A percentile compares a stretch with the other conserved stretches of the same genome.
Conservation (phyloP, 2,329 filamentous ascomycete genomes). For the Davidsoniella eucalypti region DNA sequence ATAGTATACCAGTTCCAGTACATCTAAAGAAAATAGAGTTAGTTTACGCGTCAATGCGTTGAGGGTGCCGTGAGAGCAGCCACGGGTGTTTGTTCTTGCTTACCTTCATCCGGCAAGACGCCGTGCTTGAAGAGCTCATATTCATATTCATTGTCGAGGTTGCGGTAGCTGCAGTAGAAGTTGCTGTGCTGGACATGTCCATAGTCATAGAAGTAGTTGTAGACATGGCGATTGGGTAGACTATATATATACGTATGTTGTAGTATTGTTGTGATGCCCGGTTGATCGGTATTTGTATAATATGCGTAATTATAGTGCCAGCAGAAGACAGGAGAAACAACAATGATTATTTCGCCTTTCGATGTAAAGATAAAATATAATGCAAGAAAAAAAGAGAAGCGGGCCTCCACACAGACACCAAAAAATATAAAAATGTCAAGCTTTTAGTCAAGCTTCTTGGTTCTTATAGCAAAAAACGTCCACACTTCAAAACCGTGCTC, state of each 20-base stretch:
- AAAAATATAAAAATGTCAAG: neutral
- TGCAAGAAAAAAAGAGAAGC: neutral
- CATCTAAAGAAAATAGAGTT: conserved; percentile 37
- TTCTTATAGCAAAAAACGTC: neutral
- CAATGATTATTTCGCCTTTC: neutral
- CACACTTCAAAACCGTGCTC: neutral
- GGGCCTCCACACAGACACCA: neutral
- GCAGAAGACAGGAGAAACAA: neutral
- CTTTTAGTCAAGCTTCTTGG: too few relatives aligned
- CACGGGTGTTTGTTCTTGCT: neutral
- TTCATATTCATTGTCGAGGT: conserved; percentile 12
- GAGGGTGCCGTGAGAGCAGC: too few relatives aligned
- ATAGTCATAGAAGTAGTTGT: conserved; percentile 5
- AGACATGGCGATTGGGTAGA: neutral
- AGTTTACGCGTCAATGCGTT: conserved; percentile 13
- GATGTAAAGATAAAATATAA: neutral
- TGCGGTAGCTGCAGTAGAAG: conserved; percentile 9
- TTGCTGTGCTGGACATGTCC: conserved; percentile 12
- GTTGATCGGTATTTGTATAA: too few relatives aligned
- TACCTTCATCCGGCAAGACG: conserved; percentile 5
- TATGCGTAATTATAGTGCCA: neutral
- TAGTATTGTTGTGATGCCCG: neutral
- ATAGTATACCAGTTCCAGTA: conserved; percentile 65
- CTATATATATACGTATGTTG: too few relatives aligned
- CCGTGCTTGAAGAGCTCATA: conserved; percentile 14